Evolutionary conservation across 2,329 filamentous ascomycete species (phyloP).

Genomic region (Aspergillus fijiensis): DNA sequence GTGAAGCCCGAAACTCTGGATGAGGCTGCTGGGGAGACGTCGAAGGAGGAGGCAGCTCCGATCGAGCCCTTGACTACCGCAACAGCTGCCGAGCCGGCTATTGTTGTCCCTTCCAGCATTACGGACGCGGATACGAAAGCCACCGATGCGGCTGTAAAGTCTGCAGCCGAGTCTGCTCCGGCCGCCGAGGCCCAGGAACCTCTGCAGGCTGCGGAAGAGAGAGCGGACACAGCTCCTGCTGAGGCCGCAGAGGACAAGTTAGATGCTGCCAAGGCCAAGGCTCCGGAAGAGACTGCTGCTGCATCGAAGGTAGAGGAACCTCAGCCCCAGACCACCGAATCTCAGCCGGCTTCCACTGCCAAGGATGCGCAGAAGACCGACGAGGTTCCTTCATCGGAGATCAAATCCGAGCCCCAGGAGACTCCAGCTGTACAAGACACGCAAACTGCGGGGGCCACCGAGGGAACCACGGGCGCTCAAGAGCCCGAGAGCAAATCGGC

Average conservation of each 20-base stretch:
- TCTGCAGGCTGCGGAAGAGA: slow-evolving; percentile 13
- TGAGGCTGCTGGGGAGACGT: not conserved
- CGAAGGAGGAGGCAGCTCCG: not conserved
- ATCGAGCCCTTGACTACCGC: not conserved
- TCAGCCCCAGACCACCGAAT: slow-evolving; percentile 4
- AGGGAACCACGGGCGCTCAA: slow-evolving; percentile 10
- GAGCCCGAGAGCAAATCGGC: slow-evolving; percentile 24
- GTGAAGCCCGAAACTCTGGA: not conserved
- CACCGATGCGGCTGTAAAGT: not conserved
- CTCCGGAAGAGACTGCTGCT: slow-evolving; percentile 12
- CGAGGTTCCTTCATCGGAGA: not conserved
- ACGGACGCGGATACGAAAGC: not conserved
- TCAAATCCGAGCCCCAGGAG: slow-evolving; percentile 1
- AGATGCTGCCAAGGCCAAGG: slow-evolving; percentile 17
- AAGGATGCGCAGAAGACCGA: slow-evolving; percentile 9
- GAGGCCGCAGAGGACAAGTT: slow-evolving; percentile 17
- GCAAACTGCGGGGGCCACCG: not conserved
- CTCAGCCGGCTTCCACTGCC: slow-evolving; percentile 14
- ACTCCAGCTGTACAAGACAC: slow-evolving; percentile 4
- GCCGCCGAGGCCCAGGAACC: slow-evolving; percentile 5
- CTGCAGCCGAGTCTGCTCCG: not conserved
- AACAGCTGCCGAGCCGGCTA: not conserved
- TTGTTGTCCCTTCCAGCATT: slow-evolving; percentile 1
- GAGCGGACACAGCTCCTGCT: slow-evolving; percentile 12
- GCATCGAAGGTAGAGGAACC: slow-evolving; percentile 10